Conservation (phyloP, 2,329 filamentous ascomycete species). For the Stemphylium lycopersici region DNA sequence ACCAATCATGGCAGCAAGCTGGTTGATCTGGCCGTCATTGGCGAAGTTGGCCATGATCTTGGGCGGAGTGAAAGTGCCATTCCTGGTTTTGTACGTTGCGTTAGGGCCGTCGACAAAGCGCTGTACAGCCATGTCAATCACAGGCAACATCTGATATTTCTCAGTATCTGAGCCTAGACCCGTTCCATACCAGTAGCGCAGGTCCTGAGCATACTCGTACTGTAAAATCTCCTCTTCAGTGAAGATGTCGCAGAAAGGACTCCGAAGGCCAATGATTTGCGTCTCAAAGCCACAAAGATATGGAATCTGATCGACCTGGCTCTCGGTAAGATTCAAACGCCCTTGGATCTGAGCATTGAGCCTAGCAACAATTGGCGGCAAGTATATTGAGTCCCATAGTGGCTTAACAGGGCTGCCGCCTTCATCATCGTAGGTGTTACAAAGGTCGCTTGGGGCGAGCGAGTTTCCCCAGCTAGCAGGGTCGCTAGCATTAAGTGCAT, state of each 20-base stretch:
- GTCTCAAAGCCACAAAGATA: slow-evolving; percentile 76
- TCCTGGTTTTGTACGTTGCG: slow-evolving; percentile 56
- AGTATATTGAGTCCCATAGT: slow-evolving; percentile 59
- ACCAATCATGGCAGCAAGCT: slow-evolving; percentile 65
- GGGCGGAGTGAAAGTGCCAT: slow-evolving; percentile 58
- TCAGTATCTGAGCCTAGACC: slow-evolving; percentile 63
- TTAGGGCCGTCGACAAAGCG: slow-evolving; percentile 61
- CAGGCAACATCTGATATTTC: slow-evolving; percentile 66
- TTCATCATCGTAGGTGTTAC: slow-evolving; percentile 64
- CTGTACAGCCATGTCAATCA: slow-evolving; percentile 60
- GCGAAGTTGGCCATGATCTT: slow-evolving; percentile 66
- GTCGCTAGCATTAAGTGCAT: slow-evolving; percentile 64
- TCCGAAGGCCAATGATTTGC: slow-evolving; percentile 66
- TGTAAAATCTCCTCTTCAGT: slow-evolving; percentile 65
- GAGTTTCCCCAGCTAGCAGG: slow-evolving; percentile 65
- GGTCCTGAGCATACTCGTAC: slow-evolving; percentile 72
- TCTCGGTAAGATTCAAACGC: slow-evolving; percentile 60
- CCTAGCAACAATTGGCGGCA: slow-evolving; percentile 61
- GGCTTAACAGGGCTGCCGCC: slow-evolving; percentile 56
- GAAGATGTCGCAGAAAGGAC: slow-evolving; percentile 68
- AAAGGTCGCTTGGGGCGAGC: slow-evolving; percentile 67
- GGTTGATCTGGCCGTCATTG: slow-evolving; percentile 70
- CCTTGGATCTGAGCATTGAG: slow-evolving; percentile 62
- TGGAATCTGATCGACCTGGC: slow-evolving; percentile 64
- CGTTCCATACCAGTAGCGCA: slow-evolving; percentile 71